A percentile compares a stretch with the other conserved stretches of the same genome.
Evolutionary conservation across 176 grass and related monocot genomes (phyloP).

Genomic region (Juncus inflexus): DNA sequence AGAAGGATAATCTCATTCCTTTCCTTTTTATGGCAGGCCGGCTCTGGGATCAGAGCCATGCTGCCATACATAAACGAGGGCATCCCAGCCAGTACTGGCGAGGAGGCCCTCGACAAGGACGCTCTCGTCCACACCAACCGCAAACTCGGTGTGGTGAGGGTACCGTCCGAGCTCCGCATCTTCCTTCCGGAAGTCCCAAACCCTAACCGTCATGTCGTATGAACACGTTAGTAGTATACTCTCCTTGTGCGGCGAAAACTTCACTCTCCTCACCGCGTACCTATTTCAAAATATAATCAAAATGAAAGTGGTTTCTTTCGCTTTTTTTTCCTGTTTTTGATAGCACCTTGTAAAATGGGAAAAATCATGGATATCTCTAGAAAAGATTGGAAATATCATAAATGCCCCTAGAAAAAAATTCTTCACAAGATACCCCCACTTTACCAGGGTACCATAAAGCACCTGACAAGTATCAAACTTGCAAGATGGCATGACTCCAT

Average conservation of each 20-base stretch:
- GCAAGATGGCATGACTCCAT: too few relatives aligned
- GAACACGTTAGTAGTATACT: constrained; percentile 74
- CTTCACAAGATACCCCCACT: too few relatives aligned
- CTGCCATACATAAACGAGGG: constrained; percentile 66
- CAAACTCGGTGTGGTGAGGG: constrained; percentile 77
- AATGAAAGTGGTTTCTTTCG: not conserved
- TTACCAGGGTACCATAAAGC: too few relatives aligned
- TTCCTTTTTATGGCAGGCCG: constrained; percentile 5
- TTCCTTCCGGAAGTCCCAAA: constrained; percentile 89
- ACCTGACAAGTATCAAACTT: too few relatives aligned
- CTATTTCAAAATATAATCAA: constrained; percentile 21
- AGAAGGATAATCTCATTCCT: too few relatives aligned
- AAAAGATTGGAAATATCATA: too few relatives aligned
- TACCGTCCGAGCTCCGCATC: constrained; percentile 56
- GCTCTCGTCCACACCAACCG: constrained; percentile 76
- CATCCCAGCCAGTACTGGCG: constrained; percentile 82
- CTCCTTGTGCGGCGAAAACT: constrained; percentile 76
- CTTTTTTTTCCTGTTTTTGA: not conserved
- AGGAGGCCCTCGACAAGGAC: constrained; percentile 71
- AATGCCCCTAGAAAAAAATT: too few relatives aligned
- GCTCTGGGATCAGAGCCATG: constrained; percentile 74
- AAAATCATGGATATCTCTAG: too few relatives aligned
- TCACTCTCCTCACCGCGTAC: constrained; percentile 67
- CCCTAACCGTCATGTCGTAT: constrained; percentile 87
- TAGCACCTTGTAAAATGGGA: too few relatives aligned